Evolutionary conservation across 306 rosid species (phyloP).

Genomic region (Corylus americana): DNA sequence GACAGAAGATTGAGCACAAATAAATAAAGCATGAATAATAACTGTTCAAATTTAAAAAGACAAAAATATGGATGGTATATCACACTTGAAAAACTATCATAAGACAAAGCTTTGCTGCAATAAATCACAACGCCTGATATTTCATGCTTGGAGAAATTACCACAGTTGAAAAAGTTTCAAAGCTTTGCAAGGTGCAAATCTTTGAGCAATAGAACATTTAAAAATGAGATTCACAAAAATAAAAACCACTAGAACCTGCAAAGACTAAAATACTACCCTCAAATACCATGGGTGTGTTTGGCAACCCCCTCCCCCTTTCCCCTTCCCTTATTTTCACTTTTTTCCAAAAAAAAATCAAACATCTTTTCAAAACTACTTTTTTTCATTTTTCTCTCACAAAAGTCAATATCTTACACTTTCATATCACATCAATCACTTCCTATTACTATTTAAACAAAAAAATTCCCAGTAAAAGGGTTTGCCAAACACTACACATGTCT

Average conservation of each 20-base stretch:
- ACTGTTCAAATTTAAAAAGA: background rate
- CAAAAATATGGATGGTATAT: background rate
- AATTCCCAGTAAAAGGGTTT: too few relatives aligned
- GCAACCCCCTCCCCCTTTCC: too few relatives aligned
- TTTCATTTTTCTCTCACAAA: too few relatives aligned
- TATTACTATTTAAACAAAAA: too few relatives aligned
- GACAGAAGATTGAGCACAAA: constrained; percentile 8
- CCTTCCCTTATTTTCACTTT: too few relatives aligned
- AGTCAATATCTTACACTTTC: too few relatives aligned
- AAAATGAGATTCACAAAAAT: background rate
- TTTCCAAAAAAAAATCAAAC: too few relatives aligned
- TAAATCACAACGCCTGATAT: background rate
- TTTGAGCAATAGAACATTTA: background rate
- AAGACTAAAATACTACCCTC: background rate
- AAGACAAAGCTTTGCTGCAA: background rate
- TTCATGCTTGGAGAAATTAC: background rate
- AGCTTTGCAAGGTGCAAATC: background rate
- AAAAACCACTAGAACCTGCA: background rate
- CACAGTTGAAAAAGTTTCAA: background rate
- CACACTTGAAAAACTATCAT: background rate
- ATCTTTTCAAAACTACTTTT: too few relatives aligned
- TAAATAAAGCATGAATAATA: background rate
- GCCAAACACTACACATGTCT: background rate
- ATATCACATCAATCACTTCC: too few relatives aligned
- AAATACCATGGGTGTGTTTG: background rate